These are phyloP conservation scores for Linnemannia hyalina DNA, from an alignment of 192 early-diverging fungal species.

Conservation along the genomic window DNA sequence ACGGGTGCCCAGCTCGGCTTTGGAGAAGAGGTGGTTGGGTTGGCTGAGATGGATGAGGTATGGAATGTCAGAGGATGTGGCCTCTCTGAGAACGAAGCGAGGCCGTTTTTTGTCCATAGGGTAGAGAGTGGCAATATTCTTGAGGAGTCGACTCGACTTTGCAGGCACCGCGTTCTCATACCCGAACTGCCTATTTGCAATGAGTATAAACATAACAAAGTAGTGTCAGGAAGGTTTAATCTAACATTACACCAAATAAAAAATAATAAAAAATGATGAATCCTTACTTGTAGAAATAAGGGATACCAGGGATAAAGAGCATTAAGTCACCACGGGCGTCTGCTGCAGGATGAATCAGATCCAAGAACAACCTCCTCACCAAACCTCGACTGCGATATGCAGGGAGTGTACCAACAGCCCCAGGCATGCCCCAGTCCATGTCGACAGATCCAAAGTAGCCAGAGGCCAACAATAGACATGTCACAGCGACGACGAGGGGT, in stretches of 20 bases:
- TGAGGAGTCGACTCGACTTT: neutral
- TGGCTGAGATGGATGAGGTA: constrained; percentile 19
- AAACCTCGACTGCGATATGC: constrained; percentile 30
- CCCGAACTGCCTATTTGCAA: constrained; percentile 22
- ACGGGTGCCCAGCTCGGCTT: constrained; percentile 11
- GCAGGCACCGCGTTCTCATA: constrained; percentile 29
- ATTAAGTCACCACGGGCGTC: constrained; percentile 22
- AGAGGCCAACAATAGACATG: neutral
- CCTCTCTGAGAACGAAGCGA: constrained; percentile 11
- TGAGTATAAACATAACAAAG: neutral
- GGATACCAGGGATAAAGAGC: constrained; percentile 27
- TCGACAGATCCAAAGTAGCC: constrained; percentile 23
- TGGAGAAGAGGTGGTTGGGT: neutral
- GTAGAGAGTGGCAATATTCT: neutral
- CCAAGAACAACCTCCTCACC: constrained; percentile 14
- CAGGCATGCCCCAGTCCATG: constrained; percentile 2
- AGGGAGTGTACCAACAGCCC: constrained; percentile 2
- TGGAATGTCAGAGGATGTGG: neutral
- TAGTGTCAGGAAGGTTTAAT: neutral
- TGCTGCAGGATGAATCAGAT: constrained; percentile 35
- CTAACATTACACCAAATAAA: neutral
- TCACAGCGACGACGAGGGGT: constrained; percentile 22
- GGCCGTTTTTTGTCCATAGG: neutral
- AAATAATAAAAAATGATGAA: neutral
- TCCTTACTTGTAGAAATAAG: constrained; percentile 35